Percentiles rank a stretch among this genome's conserved stretches.
Conservation (phyloP, 495 filamentous ascomycete genomes). For the Mytilinidion resinicola region DNA sequence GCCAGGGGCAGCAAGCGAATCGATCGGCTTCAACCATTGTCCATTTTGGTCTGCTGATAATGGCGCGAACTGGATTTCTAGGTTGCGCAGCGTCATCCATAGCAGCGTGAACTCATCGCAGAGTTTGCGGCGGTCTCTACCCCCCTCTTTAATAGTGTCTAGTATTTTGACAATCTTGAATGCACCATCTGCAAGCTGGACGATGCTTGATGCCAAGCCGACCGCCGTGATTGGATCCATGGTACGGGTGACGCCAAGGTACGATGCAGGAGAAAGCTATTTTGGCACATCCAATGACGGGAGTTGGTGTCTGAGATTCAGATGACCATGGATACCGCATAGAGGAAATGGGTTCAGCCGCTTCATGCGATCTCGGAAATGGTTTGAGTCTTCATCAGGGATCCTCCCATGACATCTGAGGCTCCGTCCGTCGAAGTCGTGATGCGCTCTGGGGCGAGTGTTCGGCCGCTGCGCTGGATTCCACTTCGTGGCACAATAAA, state of each 20-base stretch:
- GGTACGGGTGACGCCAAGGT: neutral
- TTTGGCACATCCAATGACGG: no score
- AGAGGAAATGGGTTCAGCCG: no score
- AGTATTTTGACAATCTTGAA: constrained; percentile 16
- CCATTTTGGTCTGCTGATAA: constrained; percentile 12
- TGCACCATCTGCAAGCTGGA: constrained; percentile 8
- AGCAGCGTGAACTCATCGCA: constrained; percentile 12
- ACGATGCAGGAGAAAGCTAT: no score
- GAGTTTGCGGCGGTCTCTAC: constrained; percentile 11
- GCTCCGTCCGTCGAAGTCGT: no score
- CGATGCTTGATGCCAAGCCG: constrained; percentile 11
- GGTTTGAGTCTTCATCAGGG: no score
- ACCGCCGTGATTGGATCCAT: constrained; percentile 12
- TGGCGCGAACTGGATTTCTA: constrained; percentile 13
- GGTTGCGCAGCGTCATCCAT: constrained; percentile 19
- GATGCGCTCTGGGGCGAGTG: no score
- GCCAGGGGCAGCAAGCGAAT: constrained; percentile 7
- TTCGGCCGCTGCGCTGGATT: no score
- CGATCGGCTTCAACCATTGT: constrained; percentile 15
- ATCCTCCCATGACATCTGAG: no score
- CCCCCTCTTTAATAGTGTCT: constrained; percentile 15
- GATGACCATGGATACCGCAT: no score
- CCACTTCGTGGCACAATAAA: no score
- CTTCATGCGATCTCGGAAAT: no score
- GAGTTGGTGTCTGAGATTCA: no score